Evolutionary conservation across 75 land plant genomes (phyloP), one percentile per base, ranked within the genome.

Genomic region (Pseudotsuga menziesii): DNA sequence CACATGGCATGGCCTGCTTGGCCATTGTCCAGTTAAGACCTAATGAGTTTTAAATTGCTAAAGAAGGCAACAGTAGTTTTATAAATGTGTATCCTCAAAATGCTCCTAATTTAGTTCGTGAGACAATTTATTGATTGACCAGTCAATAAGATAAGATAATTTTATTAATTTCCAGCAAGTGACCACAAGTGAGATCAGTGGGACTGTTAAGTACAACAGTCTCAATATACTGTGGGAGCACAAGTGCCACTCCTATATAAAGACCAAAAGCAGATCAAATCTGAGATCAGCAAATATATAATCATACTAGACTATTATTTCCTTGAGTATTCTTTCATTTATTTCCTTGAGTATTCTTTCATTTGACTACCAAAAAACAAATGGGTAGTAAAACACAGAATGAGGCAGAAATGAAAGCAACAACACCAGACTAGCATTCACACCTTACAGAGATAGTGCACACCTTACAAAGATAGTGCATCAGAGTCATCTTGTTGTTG

Each of bases 391-490:
- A 12, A 48, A 48, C 54, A 61, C 64, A 61, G 64, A 27, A 25
- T 23, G 15, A 61, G 64, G 15, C 13, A 2, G 64, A 23, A 61
- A 25, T 16, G 54, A 48, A 48, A 48, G 54, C 54, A 48, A 60
- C 61, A 54, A 26, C 32, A 73, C 75, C 25, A 27, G 36, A 52
- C 75, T 73, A 73, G 2, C 29, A n/a, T 73, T 56, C 75, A 54
- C 58, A 73, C 75, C 96, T 97, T 97, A 84, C 99, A 97, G 74
- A 94, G 85, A 71, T 94, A 97, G 83, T 97, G 93, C 61, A 59
- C 61, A 96, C 98, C 96, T 97, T 97, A 84, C 99, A 97, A 67
- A 97, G 86, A 71, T 97, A 97, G 83, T 97, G 93, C 93, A 97
- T 92, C 23, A 97, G 88, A 26, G 99, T 97, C 90, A 89, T 97